Base-by-base conservation (phyloP, 306 rosid species). In the Luffa acutangula region DNA sequence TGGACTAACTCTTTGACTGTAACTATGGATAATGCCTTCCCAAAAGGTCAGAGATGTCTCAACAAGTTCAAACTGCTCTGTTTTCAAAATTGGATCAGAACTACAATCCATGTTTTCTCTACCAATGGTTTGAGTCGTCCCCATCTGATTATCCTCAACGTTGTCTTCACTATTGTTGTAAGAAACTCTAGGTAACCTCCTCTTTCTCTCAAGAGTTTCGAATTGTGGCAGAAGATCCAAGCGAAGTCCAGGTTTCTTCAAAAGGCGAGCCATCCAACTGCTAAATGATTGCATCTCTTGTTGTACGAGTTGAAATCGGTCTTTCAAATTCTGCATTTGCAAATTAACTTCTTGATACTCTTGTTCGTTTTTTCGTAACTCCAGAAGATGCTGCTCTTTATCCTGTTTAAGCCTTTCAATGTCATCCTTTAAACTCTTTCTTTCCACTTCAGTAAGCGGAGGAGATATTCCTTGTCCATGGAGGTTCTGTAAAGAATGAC, bases 401-500 rank as follows among this genome's bases (percentile, higher is more conserved):
- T 95, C 93, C 15, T 67, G 53, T 41, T 85, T 86, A 60, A 91
- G 91, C 82, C 79, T 85, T 82, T 91, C 87, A 36, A 92, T 90
- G 42, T 88, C 85, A 14, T 83, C 92, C 79, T 83, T 85, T 42
- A 86, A 85, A 51, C 78, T 83, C 78, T 81, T 86, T 42, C 89
- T 77, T 71, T 95, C 97, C 0, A 88, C 71, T 84, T 91, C 92
- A 0, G 88, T 79, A 37, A 90, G 59, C 1, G 82, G 76, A 80
- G 88, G 34, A 59, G 81, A 48, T 72, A 79, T 78, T 65, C 88
- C 91, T 80, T 87, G 93, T 52, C 86, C 89, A 62, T 83, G 90
- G 33, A 82, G 49, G 83, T 85, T 95, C 82, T 70, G 97, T 80
- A 84, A 45, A 81, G 97, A 92, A 89, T 91, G 98, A 76, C 98